phyloP scores from a whole-genome alignment of 1,139 yeast species.

The Lodderomyces orthopsilosis region DNA sequence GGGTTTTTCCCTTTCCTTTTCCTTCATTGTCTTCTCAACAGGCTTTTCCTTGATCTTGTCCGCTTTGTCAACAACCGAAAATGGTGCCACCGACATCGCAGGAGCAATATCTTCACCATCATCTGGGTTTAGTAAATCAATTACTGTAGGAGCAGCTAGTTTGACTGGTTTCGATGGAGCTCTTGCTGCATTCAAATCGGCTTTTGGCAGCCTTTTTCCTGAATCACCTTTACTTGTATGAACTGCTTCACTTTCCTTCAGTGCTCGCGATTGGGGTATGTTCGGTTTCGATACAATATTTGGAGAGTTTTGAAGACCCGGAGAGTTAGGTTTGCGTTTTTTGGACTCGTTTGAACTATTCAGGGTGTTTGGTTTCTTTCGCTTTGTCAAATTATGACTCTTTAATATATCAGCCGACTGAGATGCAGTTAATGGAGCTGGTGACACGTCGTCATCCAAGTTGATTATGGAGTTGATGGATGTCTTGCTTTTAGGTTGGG shows the following conservation, averaged over 20 bases:
- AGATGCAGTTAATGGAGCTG: slow-evolving; percentile 9
- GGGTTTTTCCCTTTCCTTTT: slow-evolving; percentile 24
- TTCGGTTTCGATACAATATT: slow-evolving; percentile 12
- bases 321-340: slow-evolving; percentile 10
- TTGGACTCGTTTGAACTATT: slow-evolving; percentile 4
- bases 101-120: slow-evolving; percentile 9
- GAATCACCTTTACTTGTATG: slow-evolving; percentile 17
- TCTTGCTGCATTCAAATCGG: slow-evolving; percentile 22
- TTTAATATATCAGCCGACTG: slow-evolving; percentile 8
- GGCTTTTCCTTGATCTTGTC: slow-evolving; percentile 8
- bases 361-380: slow-evolving; percentile 10
- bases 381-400: slow-evolving; percentile 9
- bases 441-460: slow-evolving; percentile 25
- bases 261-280: not conserved
- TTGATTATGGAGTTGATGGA: slow-evolving; percentile 40
- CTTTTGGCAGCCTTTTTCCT: slow-evolving; percentile 14
- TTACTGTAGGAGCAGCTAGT: slow-evolving; percentile 15
- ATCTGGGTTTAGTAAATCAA: slow-evolving; percentile 15
- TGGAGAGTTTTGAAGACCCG: slow-evolving; percentile 13
- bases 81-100: slow-evolving; percentile 6
- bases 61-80: slow-evolving; percentile 6
- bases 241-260: slow-evolving; percentile 4
- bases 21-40: slow-evolving; percentile 16
- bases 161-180: slow-evolving; percentile 10
- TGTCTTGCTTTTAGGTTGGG: slow-evolving; percentile 23